A percentile compares a stretch with the other conserved stretches of the same genome.
phyloP scores from a whole-genome alignment of 768 basidiomycete genomes.

The Suillus decipiens region DNA sequence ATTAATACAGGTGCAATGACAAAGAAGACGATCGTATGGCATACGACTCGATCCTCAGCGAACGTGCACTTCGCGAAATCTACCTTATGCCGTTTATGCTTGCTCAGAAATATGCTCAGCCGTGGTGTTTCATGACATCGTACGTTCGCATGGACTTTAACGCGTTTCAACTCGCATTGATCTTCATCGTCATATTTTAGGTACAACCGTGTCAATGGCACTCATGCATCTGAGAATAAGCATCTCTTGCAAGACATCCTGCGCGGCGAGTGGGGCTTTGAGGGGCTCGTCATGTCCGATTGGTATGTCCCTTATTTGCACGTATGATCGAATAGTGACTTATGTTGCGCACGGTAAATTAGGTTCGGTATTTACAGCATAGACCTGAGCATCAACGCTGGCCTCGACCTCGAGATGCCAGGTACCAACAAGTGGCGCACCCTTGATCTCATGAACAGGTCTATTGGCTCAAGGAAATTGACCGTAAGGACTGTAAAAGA shows the following conservation, averaged over 20 bases:
- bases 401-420: conserved; percentile 81
- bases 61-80: conserved; percentile 57
- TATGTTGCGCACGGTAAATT: conserved; percentile 2
- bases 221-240: conserved; percentile 66
- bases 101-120: conserved; percentile 49
- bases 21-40: conserved; percentile 77
- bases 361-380: conserved; percentile 77
- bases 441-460: conserved; percentile 64
- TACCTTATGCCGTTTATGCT: conserved; percentile 67
- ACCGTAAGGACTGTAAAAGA: conserved; percentile 64
- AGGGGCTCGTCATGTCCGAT: conserved; percentile 81
- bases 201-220: conserved; percentile 77
- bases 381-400: conserved; percentile 67
- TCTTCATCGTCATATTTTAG: conserved; percentile 33
- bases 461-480: conserved; percentile 62
- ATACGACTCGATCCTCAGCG: conserved; percentile 52
- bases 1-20: conserved; percentile 63
- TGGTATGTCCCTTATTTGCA: conserved; percentile 47
- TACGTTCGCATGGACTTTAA: conserved; percentile 36
- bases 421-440: conserved; percentile 76
- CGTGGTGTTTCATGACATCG: conserved; percentile 64
- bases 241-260: conserved; percentile 61
- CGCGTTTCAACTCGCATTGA: not conserved
- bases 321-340: not conserved
- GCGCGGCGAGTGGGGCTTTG: conserved; percentile 72